These are phyloP conservation scores for Leishmania aethiopica DNA, from an alignment of 208 protist genomes.

Conservation along the genomic window DNA sequence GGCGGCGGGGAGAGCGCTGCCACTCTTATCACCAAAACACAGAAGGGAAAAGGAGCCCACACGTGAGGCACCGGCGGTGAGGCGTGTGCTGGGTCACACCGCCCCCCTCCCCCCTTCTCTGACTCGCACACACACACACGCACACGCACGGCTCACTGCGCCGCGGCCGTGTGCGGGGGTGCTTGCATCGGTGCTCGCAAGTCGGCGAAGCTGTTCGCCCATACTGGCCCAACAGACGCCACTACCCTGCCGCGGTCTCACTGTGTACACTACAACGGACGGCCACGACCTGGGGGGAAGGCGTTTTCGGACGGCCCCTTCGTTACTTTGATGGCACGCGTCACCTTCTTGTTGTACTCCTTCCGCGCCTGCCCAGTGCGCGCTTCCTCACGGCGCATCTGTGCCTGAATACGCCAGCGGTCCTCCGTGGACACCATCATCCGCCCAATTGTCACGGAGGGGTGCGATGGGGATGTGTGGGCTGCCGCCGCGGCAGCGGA, in stretches of 20 bases:
- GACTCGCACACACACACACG: background rate
- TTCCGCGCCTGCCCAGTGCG: slow-evolving; percentile 67
- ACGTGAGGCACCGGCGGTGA: background rate
- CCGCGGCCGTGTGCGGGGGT: background rate
- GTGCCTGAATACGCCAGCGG: slow-evolving; percentile 84
- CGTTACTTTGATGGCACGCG: slow-evolving; percentile 72
- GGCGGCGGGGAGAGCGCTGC: background rate
- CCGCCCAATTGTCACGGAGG: slow-evolving; percentile 62
- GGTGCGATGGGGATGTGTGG: slow-evolving; percentile 21
- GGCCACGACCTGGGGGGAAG: slow-evolving; percentile 81
- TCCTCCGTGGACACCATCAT: slow-evolving; percentile 85
- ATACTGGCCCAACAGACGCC: background rate
- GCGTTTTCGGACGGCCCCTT: slow-evolving; percentile 69
- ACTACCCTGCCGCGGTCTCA: background rate
- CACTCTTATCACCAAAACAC: background rate
- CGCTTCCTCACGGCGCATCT: slow-evolving; percentile 86
- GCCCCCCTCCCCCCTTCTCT: background rate
- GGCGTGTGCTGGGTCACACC: background rate
- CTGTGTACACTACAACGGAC: slow-evolving; percentile 46
- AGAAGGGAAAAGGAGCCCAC: background rate
- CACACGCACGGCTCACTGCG: background rate
- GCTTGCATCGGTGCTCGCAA: background rate
- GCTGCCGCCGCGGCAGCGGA: slow-evolving; percentile 16
- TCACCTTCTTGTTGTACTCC: slow-evolving; percentile 93
- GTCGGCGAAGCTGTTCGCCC: background rate